These are phyloP conservation scores for Xanthoconium purpureum DNA, from an alignment of 768 basidiomycete genomes.

Conservation along the genomic window DNA sequence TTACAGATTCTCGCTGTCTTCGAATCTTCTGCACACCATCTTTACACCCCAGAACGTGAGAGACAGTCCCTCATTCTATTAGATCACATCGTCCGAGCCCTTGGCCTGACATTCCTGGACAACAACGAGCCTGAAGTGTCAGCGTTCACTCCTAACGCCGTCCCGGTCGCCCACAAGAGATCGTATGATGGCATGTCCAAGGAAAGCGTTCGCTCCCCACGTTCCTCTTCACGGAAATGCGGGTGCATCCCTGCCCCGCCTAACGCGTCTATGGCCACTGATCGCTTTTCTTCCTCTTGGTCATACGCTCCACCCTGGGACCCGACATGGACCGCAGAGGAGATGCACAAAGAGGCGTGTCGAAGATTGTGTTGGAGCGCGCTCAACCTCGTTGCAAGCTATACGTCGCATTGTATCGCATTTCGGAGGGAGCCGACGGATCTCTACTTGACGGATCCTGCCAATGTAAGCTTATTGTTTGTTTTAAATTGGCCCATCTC, in stretches of 20 bases:
- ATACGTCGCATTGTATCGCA: slow-evolving; percentile 66
- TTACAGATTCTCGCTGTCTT: slow-evolving; percentile 73
- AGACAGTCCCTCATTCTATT: slow-evolving; percentile 52
- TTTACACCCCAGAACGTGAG: slow-evolving; percentile 54
- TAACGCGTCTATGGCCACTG: slow-evolving; percentile 30
- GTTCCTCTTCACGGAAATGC: slow-evolving; percentile 38
- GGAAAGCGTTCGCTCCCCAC: slow-evolving; percentile 27
- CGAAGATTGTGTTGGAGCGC: slow-evolving; percentile 78
- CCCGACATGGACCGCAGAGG: slow-evolving; percentile 47
- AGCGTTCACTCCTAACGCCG: slow-evolving; percentile 46
- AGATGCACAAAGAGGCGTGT: slow-evolving; percentile 66
- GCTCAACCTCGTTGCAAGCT: slow-evolving; percentile 63
- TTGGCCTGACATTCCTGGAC: slow-evolving; percentile 58
- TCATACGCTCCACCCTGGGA: slow-evolving; percentile 61
- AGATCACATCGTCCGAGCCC: slow-evolving; percentile 60
- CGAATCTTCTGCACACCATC: slow-evolving; percentile 71
- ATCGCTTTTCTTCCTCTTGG: slow-evolving; percentile 42
- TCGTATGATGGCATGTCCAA: slow-evolving; percentile 28
- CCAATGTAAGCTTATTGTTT: slow-evolving; percentile 50
- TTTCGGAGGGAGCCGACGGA: slow-evolving; percentile 56
- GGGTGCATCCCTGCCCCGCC: slow-evolving; percentile 43
- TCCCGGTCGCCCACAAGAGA: slow-evolving; percentile 46
- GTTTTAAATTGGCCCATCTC: slow-evolving; percentile 11
- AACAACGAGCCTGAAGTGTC: slow-evolving; percentile 50
- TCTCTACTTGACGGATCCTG: slow-evolving; percentile 60